Evolutionary conservation across 768 basidiomycete species (phyloP), one percentile per base, ranked within the genome.

Genomic region (Mycena floridula): DNA sequence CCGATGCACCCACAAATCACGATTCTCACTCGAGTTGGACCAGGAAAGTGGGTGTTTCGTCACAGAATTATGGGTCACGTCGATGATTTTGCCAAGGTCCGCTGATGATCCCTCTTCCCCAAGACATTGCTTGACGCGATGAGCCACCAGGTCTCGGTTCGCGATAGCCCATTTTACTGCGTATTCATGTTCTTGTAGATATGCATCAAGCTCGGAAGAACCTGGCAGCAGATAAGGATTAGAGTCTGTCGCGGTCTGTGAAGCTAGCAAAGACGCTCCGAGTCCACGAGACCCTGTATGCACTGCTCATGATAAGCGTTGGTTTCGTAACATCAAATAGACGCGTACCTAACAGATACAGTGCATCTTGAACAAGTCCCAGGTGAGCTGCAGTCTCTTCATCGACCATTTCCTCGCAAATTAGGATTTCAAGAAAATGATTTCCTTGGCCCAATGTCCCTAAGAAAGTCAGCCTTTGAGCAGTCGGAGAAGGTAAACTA

Each of bases 1-100:
- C n/a, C 65, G 49, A 45, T 68, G 66, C 1, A 68, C 46, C 64
- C 65, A 68, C 30, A 64, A 45, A n/a, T 61, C 50, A 16, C 38
- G 38, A 2, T 37, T 50, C 30, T 52, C 53, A 12, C 40, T 56
- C 4, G 50, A 51, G 9, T 59, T 43, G 13, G 39, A 36, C 18
- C 59, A 35, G 5, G 52, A 15, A n/a, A n/a, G n/a, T n/a, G n/a
- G n/a, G 35, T 61, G 56, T 32, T 48, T 48, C 1, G 58, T 59
- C 13, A 66, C 65, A 15, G 63, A 69, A 47, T 68, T 70, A 50
- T 68, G 66, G 1, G 62, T 65, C 15, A 68, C 59, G 39, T 68
- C 66, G 16, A 66, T 38, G 18, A 67, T 57, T 41, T 68, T 65
- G 12, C 56, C 47, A 7, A 61, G 44, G n/a, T 45, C 32, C 30